Conservation (phyloP, 2,329 filamentous ascomycete genomes). For the Aspergillus bombycis region DNA sequence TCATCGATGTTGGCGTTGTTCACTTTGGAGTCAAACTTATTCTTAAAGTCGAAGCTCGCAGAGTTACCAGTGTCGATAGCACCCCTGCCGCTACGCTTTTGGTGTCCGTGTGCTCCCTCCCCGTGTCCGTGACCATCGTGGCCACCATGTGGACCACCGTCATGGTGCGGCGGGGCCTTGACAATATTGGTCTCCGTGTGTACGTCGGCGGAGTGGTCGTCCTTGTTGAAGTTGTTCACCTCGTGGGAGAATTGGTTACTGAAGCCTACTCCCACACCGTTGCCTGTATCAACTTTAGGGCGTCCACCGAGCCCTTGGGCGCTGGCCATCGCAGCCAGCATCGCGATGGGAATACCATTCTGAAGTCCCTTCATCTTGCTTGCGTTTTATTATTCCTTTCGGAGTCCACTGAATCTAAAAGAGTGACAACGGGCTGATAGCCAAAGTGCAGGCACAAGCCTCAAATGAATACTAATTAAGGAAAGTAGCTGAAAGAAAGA, state of each 20-base stretch:
- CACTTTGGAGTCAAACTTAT: not conserved
- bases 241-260: not conserved
- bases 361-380: conserved; percentile 41
- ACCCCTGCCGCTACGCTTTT: not conserved
- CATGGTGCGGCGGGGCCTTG: not conserved
- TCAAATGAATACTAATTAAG: conserved; percentile 12
- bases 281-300: conserved; percentile 1
- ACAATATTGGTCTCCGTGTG: not conserved
- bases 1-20: not conserved
- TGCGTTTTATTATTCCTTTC: not conserved
- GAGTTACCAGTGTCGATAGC: conserved; percentile 29
- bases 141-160: not conserved
- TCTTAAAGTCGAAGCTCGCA: not conserved
- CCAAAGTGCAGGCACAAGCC: conserved; percentile 9
- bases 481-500: conserved; percentile 8
- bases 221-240: not conserved
- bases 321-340: conserved; percentile 36
- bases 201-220: conserved; percentile 4
- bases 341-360: conserved; percentile 39
- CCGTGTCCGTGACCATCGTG: not conserved
- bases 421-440: conserved; percentile 17
- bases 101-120: too few species aligned
- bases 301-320: conserved; percentile 25
- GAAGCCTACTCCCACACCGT: not conserved
- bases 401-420: conserved; percentile 4